Conservation (phyloP, 176 grass and related monocot genomes). For the Aegilops bicornis region DNA sequence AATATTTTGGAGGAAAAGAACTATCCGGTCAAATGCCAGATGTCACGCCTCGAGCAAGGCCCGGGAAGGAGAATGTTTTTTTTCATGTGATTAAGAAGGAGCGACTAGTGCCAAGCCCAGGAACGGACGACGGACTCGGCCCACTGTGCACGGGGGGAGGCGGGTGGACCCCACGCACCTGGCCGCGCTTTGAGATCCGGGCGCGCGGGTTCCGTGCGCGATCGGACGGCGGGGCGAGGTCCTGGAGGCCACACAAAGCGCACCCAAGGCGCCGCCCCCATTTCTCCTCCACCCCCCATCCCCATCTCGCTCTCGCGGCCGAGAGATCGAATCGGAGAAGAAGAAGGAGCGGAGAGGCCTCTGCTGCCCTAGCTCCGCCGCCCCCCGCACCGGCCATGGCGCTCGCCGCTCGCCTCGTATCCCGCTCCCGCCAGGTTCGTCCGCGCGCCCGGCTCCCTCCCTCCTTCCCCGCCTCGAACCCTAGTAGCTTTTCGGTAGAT, state of each 20-base stretch:
- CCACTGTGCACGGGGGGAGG: background rate
- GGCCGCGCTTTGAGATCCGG: background rate
- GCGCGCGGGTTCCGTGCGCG: background rate
- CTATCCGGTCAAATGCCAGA: no score
- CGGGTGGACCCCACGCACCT: background rate
- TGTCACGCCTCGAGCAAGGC: no score
- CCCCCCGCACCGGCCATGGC: conserved; percentile 56
- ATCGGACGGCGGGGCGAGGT: conserved; percentile 36
- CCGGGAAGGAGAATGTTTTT: no score
- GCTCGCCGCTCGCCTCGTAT: conserved; percentile 74
- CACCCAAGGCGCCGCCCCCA: conserved; percentile 29
- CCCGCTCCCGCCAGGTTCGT: conserved; percentile 75
- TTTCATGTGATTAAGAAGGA: no score
- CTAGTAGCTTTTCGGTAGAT: conserved; percentile 27
- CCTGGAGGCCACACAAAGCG: conserved; percentile 28
- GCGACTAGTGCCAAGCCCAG: background rate
- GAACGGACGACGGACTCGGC: background rate
- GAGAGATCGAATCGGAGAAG: conserved; percentile 38
- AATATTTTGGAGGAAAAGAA: no score
- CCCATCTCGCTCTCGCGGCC: background rate
- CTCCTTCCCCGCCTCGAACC: background rate
- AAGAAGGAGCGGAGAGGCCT: background rate
- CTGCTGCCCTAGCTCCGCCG: conserved; percentile 18
- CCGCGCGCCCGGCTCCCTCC: background rate
- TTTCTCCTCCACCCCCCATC: conserved; percentile 10